Percentiles rank a stretch among this genome's conserved stretches.
Evolutionary conservation across 345 rosid genomes (phyloP).

Genomic region (Hypericum androsaemum): DNA sequence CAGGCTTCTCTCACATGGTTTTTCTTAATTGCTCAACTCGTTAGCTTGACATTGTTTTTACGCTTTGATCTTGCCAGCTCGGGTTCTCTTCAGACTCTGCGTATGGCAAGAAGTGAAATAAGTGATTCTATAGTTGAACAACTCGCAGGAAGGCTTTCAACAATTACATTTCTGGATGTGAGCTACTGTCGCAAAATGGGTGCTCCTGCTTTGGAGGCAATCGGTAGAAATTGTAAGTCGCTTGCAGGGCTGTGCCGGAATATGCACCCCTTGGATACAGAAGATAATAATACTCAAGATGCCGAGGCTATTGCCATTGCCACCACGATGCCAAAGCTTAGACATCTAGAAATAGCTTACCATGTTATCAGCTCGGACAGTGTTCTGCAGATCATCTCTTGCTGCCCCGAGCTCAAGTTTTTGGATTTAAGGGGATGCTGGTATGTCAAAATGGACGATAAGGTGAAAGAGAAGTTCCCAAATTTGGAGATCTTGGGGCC

Average conservation of each 20-base stretch:
- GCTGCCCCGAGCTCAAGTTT: constrained; percentile 15
- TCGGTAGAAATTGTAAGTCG: constrained; percentile 20
- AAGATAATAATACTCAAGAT: constrained; percentile 15
- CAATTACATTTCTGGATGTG: constrained; percentile 19
- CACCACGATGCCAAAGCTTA: constrained; percentile 26
- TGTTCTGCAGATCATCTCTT: constrained; percentile 17
- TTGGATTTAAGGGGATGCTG: constrained; percentile 23
- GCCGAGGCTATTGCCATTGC: constrained; percentile 28
- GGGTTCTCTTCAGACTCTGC: constrained; percentile 15
- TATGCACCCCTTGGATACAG: constrained; percentile 21
- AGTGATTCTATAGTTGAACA: constrained; percentile 18
- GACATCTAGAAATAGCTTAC: constrained; percentile 26
- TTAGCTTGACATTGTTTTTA: too few species aligned
- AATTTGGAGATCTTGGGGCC: constrained; percentile 49
- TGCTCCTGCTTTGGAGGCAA: constrained; percentile 17
- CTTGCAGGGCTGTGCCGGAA: constrained; percentile 18
- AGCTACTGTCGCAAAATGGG: constrained; percentile 24
- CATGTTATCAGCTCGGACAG: constrained; percentile 17
- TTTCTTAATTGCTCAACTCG: too few species aligned
- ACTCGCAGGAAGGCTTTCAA: constrained; percentile 18
- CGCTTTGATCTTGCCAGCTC: constrained; percentile 14
- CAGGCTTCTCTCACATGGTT: too few species aligned
- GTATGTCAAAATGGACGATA: constrained; percentile 19
- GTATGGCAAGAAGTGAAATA: constrained; percentile 23
- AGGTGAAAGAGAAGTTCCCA: constrained; percentile 15